phyloP scores from a whole-genome alignment of 2,329 filamentous ascomycete species.

The Fusarium tanahbumbuense region DNA sequence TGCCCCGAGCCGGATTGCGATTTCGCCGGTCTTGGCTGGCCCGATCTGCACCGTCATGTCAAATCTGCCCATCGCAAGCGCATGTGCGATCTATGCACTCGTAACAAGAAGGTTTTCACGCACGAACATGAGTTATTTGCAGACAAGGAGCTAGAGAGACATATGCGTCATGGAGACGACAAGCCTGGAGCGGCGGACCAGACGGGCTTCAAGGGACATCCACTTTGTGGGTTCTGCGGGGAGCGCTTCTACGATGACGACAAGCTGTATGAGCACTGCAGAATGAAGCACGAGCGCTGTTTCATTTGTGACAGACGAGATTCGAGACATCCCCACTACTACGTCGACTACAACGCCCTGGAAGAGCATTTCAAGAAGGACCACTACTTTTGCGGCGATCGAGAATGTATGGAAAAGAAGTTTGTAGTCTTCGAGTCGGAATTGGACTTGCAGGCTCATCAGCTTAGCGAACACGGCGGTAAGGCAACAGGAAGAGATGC shows the following conservation, averaged over 20 bases:
- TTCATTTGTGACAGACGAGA: constrained; percentile 87
- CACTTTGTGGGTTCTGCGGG: constrained; percentile 91
- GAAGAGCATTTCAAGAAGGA: constrained; percentile 89
- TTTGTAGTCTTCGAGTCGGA: constrained; percentile 97
- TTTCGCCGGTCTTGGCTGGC: constrained; percentile 78
- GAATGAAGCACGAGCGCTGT: constrained; percentile 93
- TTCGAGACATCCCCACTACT: constrained; percentile 85
- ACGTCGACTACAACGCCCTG: constrained; percentile 85
- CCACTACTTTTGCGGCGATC: constrained; percentile 86
- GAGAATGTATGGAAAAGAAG: constrained; percentile 94
- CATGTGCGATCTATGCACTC: constrained; percentile 89
- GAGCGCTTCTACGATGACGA: constrained; percentile 96
- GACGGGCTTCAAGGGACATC: constrained; percentile 95
- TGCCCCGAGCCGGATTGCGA: constrained; percentile 86
- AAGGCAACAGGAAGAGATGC: constrained; percentile 88
- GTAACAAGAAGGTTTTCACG: constrained; percentile 98
- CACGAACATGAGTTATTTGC: constrained; percentile 97
- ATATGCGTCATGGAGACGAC: constrained; percentile 92
- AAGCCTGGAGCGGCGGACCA: constrained; percentile 89
- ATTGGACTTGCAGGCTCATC: constrained; percentile 94
- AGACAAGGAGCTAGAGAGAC: constrained; percentile 80
- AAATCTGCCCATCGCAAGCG: constrained; percentile 83
- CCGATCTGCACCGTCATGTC: constrained; percentile 77
- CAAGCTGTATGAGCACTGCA: constrained; percentile 92
- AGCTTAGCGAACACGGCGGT: constrained; percentile 85